Evolutionary conservation across 805 yeast genomes (phyloP), one percentile per base, ranked within the genome.

Genomic region (Torulaspora microellipsoides): DNA sequence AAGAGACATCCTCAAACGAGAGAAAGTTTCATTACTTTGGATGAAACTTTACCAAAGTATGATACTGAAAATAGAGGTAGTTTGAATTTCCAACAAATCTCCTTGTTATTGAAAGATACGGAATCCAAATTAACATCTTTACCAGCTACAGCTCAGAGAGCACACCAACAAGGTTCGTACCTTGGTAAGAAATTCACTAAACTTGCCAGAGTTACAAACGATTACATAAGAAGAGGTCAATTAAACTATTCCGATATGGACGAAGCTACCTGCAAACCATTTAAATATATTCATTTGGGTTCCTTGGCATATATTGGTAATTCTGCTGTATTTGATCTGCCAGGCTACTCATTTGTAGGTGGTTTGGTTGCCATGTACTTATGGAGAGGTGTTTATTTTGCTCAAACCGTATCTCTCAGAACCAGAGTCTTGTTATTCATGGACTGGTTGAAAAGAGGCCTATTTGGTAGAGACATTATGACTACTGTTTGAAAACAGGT

Each of bases 71-170:
- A 66, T 2, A 57, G 73, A 2, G 85, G 84, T 13, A 65, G 70
- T n/a, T 62, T 82, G 39, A 68, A 71, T 13, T 73, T 78, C 50
- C 68, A 70, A 37, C 81, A 81, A 48, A 68, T 81, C 28, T 65
- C 75, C 25, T 63, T 66, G 11, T 57, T 80, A 47, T 62, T 81
- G 48, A 67, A 72, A 43, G 78, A 76, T 43, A 74, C 80, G 23
- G 85, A 81, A 56, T 70, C 78, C 13, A 77, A 78, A 60, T 78
- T 81, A 45, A 80, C 85, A 4, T 77, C 85, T 2, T 62, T 81
- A 52, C 87, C 88, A 4, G 85, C 86, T 8, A 81, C 87, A 8
- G 87, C 87, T 8, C 88, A 81, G 67, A 71, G 86, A 45, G 86
- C 87, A 2, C 71, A 75, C 50, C 88, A 81, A 61, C 88, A 81